Evolutionary conservation across 140 eudicot species (phyloP), one percentile per base, ranked within the genome.

Genomic region (Anethum foeniculum): DNA sequence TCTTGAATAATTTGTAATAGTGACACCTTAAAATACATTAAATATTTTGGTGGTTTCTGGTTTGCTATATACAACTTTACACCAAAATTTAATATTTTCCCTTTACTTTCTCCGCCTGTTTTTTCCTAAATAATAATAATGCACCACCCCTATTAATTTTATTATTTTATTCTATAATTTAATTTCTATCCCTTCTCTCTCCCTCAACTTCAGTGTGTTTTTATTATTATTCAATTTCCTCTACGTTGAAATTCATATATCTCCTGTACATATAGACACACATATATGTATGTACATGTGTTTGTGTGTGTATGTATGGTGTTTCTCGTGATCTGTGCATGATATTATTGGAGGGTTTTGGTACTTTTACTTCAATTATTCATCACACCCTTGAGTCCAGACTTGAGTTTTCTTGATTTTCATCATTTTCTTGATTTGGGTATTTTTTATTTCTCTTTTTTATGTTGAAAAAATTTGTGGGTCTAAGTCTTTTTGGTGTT

Each of bases 41-140:
- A 27, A n/a, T 25, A 14, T 16, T 75, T 75, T 75, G 79, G 60
- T 75, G 43, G 79, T 75, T 75, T 47, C 64, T 41, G 77, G 77
- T 73, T 73, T 73, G 52, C 34, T 13, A 34, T 25, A 19, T 71
- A 36, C 44, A 14, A 41, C 56, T 28, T 52, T 23, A n/a, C 64
- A 72, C 58, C 39, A 41, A 51, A 72, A 86, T 73, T 41, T 80
- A 21, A 21, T 51, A 58, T 84, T 82, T 83, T 19, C 28, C 86
- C 88, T 86, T 87, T 76, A 87, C 87, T 84, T 89, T 85, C 91
- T 86, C 93, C 91, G 91, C 85, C 88, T 80, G 46, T 84, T 81
- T 86, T 79, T 87, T 87, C 75, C 83, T 71, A 83, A 89, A 87
- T 78, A 89, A 85, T 87, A 89, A 85, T 80, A 89, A 85, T 83